Evolutionary conservation across 257 asterid genomes (phyloP).

Genomic region (Rhazya stricta): DNA sequence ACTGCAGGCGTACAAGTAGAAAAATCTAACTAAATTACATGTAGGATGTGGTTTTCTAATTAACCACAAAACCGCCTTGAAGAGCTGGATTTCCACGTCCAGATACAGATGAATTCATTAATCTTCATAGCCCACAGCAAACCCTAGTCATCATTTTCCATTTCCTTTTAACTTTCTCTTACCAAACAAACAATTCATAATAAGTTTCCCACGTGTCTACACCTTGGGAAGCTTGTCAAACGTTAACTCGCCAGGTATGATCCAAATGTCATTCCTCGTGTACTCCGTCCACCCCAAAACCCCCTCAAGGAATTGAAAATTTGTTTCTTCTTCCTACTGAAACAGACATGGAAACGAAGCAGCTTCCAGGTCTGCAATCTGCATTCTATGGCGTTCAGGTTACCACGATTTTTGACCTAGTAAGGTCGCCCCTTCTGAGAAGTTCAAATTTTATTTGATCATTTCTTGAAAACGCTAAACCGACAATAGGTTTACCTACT

Average conservation of each 20-base stretch:
- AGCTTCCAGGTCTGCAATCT: neutral
- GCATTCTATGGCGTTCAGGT: too few species aligned
- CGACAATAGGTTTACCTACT: neutral
- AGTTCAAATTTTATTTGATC: neutral
- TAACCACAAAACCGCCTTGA: neutral
- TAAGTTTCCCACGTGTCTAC: neutral
- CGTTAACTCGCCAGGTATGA: too few species aligned
- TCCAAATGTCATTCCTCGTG: slow-evolving; percentile 7
- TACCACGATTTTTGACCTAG: too few species aligned
- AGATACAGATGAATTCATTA: neutral
- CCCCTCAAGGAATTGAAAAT: neutral
- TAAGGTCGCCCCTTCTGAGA: too few species aligned
- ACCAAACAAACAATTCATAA: neutral
- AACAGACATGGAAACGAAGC: neutral
- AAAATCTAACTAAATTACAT: neutral
- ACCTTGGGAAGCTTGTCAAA: neutral
- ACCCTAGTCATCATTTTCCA: neutral
- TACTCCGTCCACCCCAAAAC: neutral
- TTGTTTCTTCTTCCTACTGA: neutral
- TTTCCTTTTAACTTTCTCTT: neutral
- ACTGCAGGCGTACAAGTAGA: neutral
- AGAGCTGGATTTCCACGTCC: slow-evolving; percentile 2
- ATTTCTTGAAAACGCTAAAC: neutral
- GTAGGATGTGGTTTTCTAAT: too few species aligned
- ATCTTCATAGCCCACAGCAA: neutral